Evolutionary conservation across 805 yeast species (phyloP), one percentile per base, ranked within the genome.

Genomic region (Yamadazyma endophytica): DNA sequence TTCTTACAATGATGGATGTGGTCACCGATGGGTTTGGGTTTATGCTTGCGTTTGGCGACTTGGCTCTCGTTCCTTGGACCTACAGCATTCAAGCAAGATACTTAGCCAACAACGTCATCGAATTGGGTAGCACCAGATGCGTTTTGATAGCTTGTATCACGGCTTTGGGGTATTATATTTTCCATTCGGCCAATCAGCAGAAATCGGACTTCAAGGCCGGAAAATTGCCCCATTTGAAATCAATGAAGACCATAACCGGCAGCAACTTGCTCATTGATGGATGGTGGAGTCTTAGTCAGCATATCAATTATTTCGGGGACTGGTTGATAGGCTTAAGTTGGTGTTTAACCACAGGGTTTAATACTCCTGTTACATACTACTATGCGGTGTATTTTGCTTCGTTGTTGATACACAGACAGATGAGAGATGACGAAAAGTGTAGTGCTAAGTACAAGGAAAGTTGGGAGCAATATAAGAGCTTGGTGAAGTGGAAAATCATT

Each of bases 21-120:
- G 83, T 94, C 5, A 85, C 96, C 8, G 98, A 92, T 61, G 98
- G 98, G 0, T 87, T 92, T 54, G 98, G 98, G 1, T 89, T 81
- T 61, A 92, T 92, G 98, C 68, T 92, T 32, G 78, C 88, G 3
- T 89, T 90, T 63, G 98, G 98, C 17, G 98, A 92, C 54, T 69
- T 92, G 47, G 79, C 92, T 2, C 73, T 92, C 66, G 87, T 92
- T 14, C 98, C 98, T 19, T 90, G 90, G 68, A 73, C 95, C 1
- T 92, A 92, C 56, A 73, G 88, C 7, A 55, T 92, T 37, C 98
- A 92, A 54, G 71, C 95, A 2, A 73, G 97, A 39, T 92, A 79
- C 53, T 69, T 79, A 26, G 49, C 53, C 4, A 50, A 56, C 17
- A 75, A 77, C 39, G 77, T 79, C 15, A 58, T 79, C 13, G 56